Base-by-base conservation (phyloP, 345 rosid species). In the Conringia planisiliqua region DNA sequence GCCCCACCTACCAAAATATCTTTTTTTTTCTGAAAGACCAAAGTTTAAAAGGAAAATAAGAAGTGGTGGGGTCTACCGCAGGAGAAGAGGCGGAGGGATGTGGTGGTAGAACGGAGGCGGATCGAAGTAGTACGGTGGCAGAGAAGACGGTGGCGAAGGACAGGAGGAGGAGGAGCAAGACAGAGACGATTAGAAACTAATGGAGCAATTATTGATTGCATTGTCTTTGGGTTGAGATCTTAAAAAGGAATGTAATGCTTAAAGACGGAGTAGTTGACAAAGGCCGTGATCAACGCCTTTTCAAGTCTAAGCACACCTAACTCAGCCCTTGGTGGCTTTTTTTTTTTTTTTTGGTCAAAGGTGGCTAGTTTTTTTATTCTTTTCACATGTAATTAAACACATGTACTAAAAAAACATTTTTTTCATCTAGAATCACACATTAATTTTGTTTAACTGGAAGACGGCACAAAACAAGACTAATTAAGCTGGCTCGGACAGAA, bases 1-100 rank as follows among this genome's bases (percentile, higher is more conserved):
- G 64, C 81, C 87, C 81, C 70, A 29, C 32, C 9, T 12, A 11
- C 10, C 42, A 10, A 70, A 55, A 59, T 71, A 71, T 57, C 14
- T 39, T 64, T 17, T 38, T 10, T 0, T 18, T 18, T 11, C 10
- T 46, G 17, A 46, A 46, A 20, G 50, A 44, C 16, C 7, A 9
- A 5, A 30, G 4, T 30, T 7, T 30, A 30, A 16, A n/a, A 13
- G 20, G 42, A 30, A 42, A 30, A 30, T 4, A 38, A 38, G 6
- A 11, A 40, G 65, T 43, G 48, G 71, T 50, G 44, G 67, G 46
- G 29, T 27, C 51, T 51, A 60, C 74, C 67, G 55, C 36, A 24
- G 59, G 71, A 6, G 66, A 24, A 26, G 63, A 66, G 77, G 50
- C 50, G 62, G 73, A 39, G 66, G 17, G 74, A 60, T 18, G 33